Conservation (phyloP, 2,329 filamentous ascomycete species). For the Bipolaris gigantea region DNA sequence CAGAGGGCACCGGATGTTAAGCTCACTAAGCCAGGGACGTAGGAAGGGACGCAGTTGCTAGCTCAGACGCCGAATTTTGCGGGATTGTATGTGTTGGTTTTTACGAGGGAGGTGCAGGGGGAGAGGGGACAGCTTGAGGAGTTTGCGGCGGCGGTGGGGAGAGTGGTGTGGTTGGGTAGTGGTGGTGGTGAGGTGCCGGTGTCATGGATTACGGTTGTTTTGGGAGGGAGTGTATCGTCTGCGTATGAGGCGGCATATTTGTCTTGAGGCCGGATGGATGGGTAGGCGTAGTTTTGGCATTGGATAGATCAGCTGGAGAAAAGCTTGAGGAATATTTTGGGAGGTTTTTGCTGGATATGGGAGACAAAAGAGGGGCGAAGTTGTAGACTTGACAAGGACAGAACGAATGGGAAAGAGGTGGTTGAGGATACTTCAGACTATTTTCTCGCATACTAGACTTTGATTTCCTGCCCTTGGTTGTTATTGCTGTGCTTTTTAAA, state of each 20-base stretch:
- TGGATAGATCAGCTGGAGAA: conserved; percentile 15
- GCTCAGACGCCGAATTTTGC: conserved; percentile 49
- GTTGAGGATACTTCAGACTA: too few relatives aligned
- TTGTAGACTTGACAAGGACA: not conserved
- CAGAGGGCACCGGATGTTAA: conserved; percentile 52
- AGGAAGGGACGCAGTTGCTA: conserved; percentile 50
- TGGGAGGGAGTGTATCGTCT: conserved; percentile 28
- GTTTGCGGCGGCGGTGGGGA: conserved; percentile 14
- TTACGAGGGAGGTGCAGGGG: conserved; percentile 40
- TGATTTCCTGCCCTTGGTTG: too few relatives aligned
- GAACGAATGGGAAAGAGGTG: too few relatives aligned
- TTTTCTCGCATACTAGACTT: too few relatives aligned
- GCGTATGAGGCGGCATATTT: conserved; percentile 38
- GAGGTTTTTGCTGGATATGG: conserved; percentile 14
- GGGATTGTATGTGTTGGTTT: conserved; percentile 50
- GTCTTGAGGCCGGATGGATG: conserved; percentile 42
- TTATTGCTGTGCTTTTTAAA: too few relatives aligned
- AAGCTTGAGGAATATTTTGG: conserved; percentile 28
- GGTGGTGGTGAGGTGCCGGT: conserved; percentile 15
- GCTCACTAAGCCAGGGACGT: conserved; percentile 52
- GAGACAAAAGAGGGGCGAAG: not conserved
- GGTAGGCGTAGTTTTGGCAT: conserved; percentile 26
- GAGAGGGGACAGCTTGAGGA: conserved; percentile 15
- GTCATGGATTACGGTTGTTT: conserved; percentile 33
- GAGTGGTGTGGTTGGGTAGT: conserved; percentile 17